Percentiles rank a stretch among this genome's conserved stretches.
These are phyloP conservation scores for Entomortierella beljakovae DNA, from an alignment of 192 early-diverging fungal species.

Conservation along the genomic window DNA sequence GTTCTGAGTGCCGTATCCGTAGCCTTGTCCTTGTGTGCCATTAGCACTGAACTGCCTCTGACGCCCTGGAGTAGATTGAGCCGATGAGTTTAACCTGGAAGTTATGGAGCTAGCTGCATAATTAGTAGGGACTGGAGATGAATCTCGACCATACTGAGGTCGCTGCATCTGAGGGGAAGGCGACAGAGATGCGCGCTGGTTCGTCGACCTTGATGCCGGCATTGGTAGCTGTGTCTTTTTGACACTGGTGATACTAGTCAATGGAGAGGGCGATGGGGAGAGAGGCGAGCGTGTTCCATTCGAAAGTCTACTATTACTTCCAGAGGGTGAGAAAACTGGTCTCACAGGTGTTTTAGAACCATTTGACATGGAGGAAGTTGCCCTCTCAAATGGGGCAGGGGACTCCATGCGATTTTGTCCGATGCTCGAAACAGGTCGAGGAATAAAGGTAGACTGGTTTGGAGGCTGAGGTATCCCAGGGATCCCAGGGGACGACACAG, in stretches of 20 bases:
- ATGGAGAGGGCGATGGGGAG: constrained; percentile 6
- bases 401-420: constrained; percentile 26
- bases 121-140: constrained; percentile 25
- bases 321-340: constrained; percentile 45
- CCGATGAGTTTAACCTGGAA: constrained; percentile 5
- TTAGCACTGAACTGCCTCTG: constrained; percentile 42
- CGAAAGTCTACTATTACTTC: constrained; percentile 43
- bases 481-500: constrained; percentile 44
- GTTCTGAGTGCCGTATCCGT: constrained; percentile 7
- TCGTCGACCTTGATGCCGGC: constrained; percentile 19
- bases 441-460: constrained; percentile 20
- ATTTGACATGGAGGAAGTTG: constrained; percentile 27
- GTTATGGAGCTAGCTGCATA: constrained; percentile 26
- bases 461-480: constrained; percentile 39
- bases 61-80: neutral
- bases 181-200: constrained; percentile 14
- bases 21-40: constrained; percentile 6
- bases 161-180: constrained; percentile 38
- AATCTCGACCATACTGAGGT: constrained; percentile 25
- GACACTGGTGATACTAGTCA: neutral
- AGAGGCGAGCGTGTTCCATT: constrained; percentile 29
- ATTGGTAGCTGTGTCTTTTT: constrained; percentile 37
- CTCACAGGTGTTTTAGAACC: constrained; percentile 21
- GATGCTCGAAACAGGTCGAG: constrained; percentile 31
- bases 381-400: constrained; percentile 11